Conservation (phyloP, 2,329 filamentous ascomycete species). For the Cordyceps pruinosa region DNA sequence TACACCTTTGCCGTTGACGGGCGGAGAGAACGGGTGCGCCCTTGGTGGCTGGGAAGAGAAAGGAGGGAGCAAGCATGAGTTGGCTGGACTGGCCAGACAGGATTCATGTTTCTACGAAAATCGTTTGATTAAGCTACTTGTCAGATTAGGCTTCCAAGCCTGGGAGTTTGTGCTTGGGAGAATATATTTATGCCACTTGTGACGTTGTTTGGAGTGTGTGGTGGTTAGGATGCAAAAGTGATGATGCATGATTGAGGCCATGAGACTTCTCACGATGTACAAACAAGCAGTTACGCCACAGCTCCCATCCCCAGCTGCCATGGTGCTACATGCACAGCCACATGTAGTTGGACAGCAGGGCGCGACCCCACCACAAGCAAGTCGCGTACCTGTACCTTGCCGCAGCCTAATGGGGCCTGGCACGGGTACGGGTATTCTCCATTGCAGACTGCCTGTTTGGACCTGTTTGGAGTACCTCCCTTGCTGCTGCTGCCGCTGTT, state of each 20-base stretch:
- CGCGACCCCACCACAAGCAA: conserved; percentile 3
- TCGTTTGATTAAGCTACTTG: background rate
- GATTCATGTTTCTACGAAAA: background rate
- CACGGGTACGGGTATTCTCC: background rate
- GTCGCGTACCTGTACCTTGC: conserved; percentile 14
- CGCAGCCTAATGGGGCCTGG: conserved; percentile 5
- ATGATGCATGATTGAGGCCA: background rate
- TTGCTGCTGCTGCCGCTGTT: background rate
- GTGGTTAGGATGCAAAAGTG: background rate
- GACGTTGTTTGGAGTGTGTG: too few relatives aligned
- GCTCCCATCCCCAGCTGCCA: background rate
- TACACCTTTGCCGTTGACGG: background rate
- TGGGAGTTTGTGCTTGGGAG: too few relatives aligned
- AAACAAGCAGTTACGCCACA: conserved; percentile 1
- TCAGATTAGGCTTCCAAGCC: background rate
- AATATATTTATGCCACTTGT: background rate
- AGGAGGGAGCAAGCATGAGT: background rate
- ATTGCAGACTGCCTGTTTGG: background rate
- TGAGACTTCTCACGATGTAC: too few relatives aligned
- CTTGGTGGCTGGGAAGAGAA: background rate
- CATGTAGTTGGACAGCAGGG: conserved; percentile 1
- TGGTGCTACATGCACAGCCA: background rate
- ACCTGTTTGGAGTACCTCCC: background rate
- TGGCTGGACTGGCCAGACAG: background rate
- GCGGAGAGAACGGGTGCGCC: background rate